phyloP scores from a whole-genome alignment of 345 rosid species.

The Jatropha curcas region DNA sequence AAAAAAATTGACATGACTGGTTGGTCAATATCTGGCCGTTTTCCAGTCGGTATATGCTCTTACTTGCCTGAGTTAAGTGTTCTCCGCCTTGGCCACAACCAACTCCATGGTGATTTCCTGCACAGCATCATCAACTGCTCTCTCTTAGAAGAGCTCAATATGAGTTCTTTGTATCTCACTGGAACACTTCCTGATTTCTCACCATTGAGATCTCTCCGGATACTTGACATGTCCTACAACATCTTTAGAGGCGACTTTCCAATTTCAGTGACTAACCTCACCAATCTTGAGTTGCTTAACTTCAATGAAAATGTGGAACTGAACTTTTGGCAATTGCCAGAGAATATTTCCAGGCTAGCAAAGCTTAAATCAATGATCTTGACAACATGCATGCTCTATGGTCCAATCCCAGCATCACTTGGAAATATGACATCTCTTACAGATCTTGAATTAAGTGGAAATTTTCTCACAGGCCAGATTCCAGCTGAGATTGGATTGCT shows the following conservation, averaged over 20 bases:
- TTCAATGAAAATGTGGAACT: conserved; percentile 30
- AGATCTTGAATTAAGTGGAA: conserved; percentile 86
- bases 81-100: conserved; percentile 63
- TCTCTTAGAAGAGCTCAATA: conserved; percentile 46
- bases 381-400: conserved; percentile 60
- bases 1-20: conserved; percentile 54
- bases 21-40: conserved; percentile 64
- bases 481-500: conserved; percentile 74
- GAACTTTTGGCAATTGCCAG: conserved; percentile 29
- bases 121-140: conserved; percentile 62
- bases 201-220: conserved; percentile 21
- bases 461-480: conserved; percentile 63
- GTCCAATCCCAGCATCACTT: conserved; percentile 67
- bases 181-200: conserved; percentile 35
- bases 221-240: conserved; percentile 33
- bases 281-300: conserved; percentile 29
- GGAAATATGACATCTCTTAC: conserved; percentile 82
- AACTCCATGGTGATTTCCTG: conserved; percentile 54
- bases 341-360: conserved; percentile 33
- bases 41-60: conserved; percentile 64
- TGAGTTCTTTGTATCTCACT: conserved; percentile 13
- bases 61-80: conserved; percentile 65
- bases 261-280: conserved; percentile 26
- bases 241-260: conserved; percentile 31
- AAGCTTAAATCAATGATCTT: conserved; percentile 67